Conservation (phyloP, 2,329 filamentous ascomycete species). For the Geosmithia putterillii region DNA sequence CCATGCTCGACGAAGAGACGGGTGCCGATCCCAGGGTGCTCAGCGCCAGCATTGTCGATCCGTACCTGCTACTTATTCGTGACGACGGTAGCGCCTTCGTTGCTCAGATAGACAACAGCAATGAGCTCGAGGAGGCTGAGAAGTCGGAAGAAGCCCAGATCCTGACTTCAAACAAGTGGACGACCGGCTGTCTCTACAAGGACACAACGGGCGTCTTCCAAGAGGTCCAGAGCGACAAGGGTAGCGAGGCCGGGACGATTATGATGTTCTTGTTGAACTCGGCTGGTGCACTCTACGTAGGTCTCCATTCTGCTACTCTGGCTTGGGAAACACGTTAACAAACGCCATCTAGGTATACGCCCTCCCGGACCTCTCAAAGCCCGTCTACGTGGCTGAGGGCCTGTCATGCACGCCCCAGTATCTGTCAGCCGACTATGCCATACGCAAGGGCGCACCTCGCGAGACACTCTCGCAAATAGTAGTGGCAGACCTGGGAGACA, state of each 20-base stretch:
- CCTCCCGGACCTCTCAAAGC: slow-evolving; percentile 58
- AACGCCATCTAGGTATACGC: slow-evolving; percentile 57
- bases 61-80: slow-evolving; percentile 70
- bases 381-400: slow-evolving; percentile 64
- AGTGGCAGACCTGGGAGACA: slow-evolving; percentile 74
- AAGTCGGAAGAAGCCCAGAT: slow-evolving; percentile 36
- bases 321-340: not conserved
- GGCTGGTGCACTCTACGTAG: slow-evolving; percentile 62
- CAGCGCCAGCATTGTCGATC: slow-evolving; percentile 74
- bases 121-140: slow-evolving; percentile 76
- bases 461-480: slow-evolving; percentile 70
- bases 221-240: slow-evolving; percentile 23
- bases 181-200: slow-evolving; percentile 73
- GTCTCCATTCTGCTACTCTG: slow-evolving; percentile 16
- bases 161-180: slow-evolving; percentile 56
- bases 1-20: slow-evolving; percentile 83
- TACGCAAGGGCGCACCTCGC: slow-evolving; percentile 57
- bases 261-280: slow-evolving; percentile 68
- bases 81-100: slow-evolving; percentile 75
- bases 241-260: slow-evolving; percentile 34
- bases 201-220: slow-evolving; percentile 48
- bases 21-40: slow-evolving; percentile 68
- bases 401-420: slow-evolving; percentile 67
- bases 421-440: slow-evolving; percentile 57
- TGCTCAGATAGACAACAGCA: slow-evolving; percentile 61